Evolutionary conservation across 352 stramenopile genomes (phyloP), one percentile per base, ranked within the genome.

Genomic region (Phytophthora fragariaefolia): DNA sequence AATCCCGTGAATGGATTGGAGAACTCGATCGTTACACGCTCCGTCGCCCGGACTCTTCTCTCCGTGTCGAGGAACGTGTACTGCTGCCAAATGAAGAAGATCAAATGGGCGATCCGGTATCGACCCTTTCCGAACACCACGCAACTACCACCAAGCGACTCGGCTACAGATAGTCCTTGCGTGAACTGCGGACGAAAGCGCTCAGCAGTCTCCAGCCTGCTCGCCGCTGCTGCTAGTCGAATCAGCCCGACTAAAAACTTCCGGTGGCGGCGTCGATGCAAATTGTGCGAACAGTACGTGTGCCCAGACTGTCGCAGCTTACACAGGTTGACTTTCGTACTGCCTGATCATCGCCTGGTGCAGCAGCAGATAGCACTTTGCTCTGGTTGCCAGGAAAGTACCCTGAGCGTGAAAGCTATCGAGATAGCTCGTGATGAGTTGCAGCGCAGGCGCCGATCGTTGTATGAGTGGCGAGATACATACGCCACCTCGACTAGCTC

Each of bases 281-380:
- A 76, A 12, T 48, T 87, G 5, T 87, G 78, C 62, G 55, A 66
- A n/a, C 69, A 58, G 12, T 69, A 79, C 58, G 76, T 87, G 58
- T 87, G 76, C 63, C 76, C 76, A n/a, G 43, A 69, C 18, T 87
- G 76, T 59, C 74, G 74, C 30, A 75, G 72, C 23, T 70, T 77
- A 48, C 73, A 78, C 27, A 76, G 75, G 36, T 55, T 85, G 22
- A 69, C 70, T 18, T 70, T 72, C 10, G 60, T 79, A n/a, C 48
- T 79, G 10, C 54, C 55, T 1, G 68, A 79, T 10, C 72, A 60
- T 54, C 64, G 68, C 24, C 48, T 79, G 18, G 51, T 77, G 6
- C 69, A 70, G 32, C 72, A 79, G 13, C 63, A 66, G 18, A 52
- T 72, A 28, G 47, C 65, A 10, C 60, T 79, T 48, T 79, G 68